phyloP scores from a whole-genome alignment of 2,329 filamentous ascomycete genomes.

The Fusarium sp. region DNA sequence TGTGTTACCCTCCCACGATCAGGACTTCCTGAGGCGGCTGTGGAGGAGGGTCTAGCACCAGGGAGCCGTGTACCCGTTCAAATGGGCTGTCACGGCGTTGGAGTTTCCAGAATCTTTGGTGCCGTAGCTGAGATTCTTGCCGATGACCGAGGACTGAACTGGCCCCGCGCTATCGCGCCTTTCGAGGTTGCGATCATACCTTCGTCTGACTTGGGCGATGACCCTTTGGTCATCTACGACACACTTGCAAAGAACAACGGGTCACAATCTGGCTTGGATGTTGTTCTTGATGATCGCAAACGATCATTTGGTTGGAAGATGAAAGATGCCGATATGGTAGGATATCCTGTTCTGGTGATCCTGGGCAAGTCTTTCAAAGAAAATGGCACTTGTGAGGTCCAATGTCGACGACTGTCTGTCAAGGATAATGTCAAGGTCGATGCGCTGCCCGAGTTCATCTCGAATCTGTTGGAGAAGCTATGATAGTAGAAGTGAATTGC shows the following conservation, averaged over 20 bases:
- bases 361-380: slow-evolving; percentile 77
- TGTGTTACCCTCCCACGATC: slow-evolving; percentile 59
- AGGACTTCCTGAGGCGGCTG: slow-evolving; percentile 19
- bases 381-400: slow-evolving; percentile 74
- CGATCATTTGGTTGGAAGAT: slow-evolving; percentile 84
- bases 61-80: slow-evolving; percentile 68
- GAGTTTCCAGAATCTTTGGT: slow-evolving; percentile 88
- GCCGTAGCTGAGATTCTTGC: slow-evolving; percentile 82
- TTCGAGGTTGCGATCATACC: slow-evolving; percentile 79
- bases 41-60: slow-evolving; percentile 29
- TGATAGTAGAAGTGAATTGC: slow-evolving; percentile 48
- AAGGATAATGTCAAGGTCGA: slow-evolving; percentile 68
- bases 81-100: slow-evolving; percentile 98
- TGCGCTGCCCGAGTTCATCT: slow-evolving; percentile 57
- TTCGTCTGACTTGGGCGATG: slow-evolving; percentile 56
- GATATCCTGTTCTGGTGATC: slow-evolving; percentile 86
- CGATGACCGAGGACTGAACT: slow-evolving; percentile 81
- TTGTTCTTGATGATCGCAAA: slow-evolving; percentile 78
- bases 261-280: slow-evolving; percentile 61
- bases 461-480: slow-evolving; percentile 59
- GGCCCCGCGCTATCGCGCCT: slow-evolving; percentile 88
- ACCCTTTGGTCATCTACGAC: slow-evolving; percentile 73
- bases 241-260: slow-evolving; percentile 52
- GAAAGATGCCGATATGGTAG: slow-evolving; percentile 87
- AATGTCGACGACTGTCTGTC: slow-evolving; percentile 75